Evolutionary conservation across 257 asterid genomes (phyloP), one percentile per base, ranked within the genome.

Genomic region (Solanum lycopersicoides): DNA sequence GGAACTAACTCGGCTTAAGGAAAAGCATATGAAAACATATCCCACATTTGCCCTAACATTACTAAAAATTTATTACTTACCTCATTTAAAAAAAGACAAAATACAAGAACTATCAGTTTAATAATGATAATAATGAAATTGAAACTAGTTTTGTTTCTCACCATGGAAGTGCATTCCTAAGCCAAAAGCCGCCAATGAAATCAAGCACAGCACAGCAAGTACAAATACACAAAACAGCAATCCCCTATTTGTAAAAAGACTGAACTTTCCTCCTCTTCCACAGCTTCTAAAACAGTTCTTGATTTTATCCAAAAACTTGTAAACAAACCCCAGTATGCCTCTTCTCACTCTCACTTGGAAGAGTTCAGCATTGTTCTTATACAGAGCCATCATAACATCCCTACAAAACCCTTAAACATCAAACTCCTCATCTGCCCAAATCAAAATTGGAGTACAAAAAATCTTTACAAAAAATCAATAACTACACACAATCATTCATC

Each of bases 121-220:
- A 44, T 79, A 84, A n/a, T 66, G 66, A 66, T 5, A 30, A 12
- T 39, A 69, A 71, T 79, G 88, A 60, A 59, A 72, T 9, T 4
- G 15, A 34, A 72, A 8, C 39, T 16, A 34, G 25, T 4, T 75
- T 14, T 0, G 9, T n/a, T 25, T 25, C 94, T 93, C 87, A 95
- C 99, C 98, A 77, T 91, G 95, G 73, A 93, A 90, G 90, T 94
- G 95, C 91, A 95, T 91, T 92, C 92, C 91, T 65, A 91, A 83
- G 83, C 96, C 95, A 88, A 96, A 92, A 89, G 89, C 92, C 6
- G 93, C 91, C 71, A 94, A 90, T 90, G 85, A 95, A 82, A 93
- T 87, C 25, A 90, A 91, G 91, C 94, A 93, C 76, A 95, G 85
- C 77, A 93, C 89, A 14, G 92, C 93, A 86, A 95, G 89, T 25